These are phyloP conservation scores for Phytophthora sansomeana DNA, from an alignment of 352 stramenopile genomes.

Conservation along the genomic window DNA sequence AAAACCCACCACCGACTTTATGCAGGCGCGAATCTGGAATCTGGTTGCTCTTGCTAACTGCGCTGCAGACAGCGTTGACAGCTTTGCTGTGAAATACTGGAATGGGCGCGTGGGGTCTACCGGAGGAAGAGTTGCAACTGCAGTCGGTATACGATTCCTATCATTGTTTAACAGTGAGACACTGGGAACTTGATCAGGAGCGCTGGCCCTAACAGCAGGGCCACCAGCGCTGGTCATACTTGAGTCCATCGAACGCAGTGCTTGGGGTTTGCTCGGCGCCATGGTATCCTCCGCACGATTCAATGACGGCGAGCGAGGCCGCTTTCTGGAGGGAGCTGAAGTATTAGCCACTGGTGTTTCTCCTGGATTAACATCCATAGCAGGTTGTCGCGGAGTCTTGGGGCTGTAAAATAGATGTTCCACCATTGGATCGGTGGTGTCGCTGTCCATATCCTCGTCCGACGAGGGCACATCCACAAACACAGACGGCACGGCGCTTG, in stretches of 20 bases:
- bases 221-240: background rate
- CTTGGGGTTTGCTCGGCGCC: background rate
- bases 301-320: constrained; percentile 35
- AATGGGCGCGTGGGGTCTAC: constrained; percentile 44
- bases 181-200: constrained; percentile 7
- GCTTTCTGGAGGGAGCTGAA: constrained; percentile 36
- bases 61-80: constrained; percentile 24
- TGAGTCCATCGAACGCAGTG: constrained; percentile 5
- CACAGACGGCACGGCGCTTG: constrained; percentile 34
- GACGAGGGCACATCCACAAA: constrained; percentile 72
- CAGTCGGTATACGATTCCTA: constrained; percentile 4
- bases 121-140: constrained; percentile 1
- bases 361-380: background rate
- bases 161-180: constrained; percentile 25
- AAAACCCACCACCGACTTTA: constrained; percentile 88
- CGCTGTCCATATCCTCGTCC: constrained; percentile 66
- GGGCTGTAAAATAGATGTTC: constrained; percentile 84
- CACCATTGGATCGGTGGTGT: constrained; percentile 76
- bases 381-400: constrained; percentile 53
- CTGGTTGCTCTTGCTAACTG: constrained; percentile 23
- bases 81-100: constrained; percentile 60
- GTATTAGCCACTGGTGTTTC: background rate
- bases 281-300: background rate
- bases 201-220: background rate
- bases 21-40: constrained; percentile 70